Percentiles rank a stretch among this genome's conserved stretches.
Evolutionary conservation across 73 alveolate genomes (phyloP).

Genomic region (Tetrahymena thermophila): DNA sequence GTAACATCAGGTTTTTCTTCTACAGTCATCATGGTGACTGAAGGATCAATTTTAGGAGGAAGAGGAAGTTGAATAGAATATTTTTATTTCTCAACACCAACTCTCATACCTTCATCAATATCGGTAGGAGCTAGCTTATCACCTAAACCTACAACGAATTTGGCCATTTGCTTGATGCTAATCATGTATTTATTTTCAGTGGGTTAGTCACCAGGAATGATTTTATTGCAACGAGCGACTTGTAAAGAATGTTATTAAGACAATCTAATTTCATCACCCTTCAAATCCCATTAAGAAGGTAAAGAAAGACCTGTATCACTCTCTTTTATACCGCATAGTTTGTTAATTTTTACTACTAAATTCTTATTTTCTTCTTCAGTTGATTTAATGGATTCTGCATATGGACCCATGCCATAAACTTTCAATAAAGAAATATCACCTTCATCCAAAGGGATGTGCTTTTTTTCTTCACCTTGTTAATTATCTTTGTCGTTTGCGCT

Average conservation of each 20-base stretch:
- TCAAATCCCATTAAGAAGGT: slow-evolving; percentile 85
- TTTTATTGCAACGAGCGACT: slow-evolving; percentile 37
- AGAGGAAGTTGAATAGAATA: slow-evolving; percentile 93
- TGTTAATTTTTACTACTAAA: slow-evolving; percentile 68
- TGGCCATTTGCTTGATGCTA: slow-evolving; percentile 96
- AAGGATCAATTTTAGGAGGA: slow-evolving; percentile 98
- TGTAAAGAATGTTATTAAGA: slow-evolving; percentile 36
- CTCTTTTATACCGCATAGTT: slow-evolving; percentile 87
- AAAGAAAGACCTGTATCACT: slow-evolving; percentile 92
- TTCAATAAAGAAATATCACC: slow-evolving; percentile 80
- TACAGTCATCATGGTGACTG: slow-evolving; percentile 99
- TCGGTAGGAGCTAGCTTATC: slow-evolving; percentile 99
- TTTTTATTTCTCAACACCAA: slow-evolving; percentile 91
- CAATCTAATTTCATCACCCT: slow-evolving; percentile 38
- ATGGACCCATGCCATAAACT: slow-evolving; percentile 96
- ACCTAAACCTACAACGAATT: slow-evolving; percentile 96
- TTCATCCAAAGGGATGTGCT: slow-evolving; percentile 60
- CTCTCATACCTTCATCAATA: slow-evolving; percentile 99
- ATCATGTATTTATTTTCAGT: slow-evolving; percentile 86
- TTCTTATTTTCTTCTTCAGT: slow-evolving; percentile 83
- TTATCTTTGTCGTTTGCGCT: not conserved
- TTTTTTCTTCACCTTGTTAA: not conserved
- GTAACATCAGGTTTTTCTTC: slow-evolving; percentile 99
- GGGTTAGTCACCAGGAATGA: not conserved
- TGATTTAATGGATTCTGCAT: slow-evolving; percentile 68